phyloP scores from a whole-genome alignment of 371 early-diverging fungal species.

The Dinochytrium kinnereticum region DNA sequence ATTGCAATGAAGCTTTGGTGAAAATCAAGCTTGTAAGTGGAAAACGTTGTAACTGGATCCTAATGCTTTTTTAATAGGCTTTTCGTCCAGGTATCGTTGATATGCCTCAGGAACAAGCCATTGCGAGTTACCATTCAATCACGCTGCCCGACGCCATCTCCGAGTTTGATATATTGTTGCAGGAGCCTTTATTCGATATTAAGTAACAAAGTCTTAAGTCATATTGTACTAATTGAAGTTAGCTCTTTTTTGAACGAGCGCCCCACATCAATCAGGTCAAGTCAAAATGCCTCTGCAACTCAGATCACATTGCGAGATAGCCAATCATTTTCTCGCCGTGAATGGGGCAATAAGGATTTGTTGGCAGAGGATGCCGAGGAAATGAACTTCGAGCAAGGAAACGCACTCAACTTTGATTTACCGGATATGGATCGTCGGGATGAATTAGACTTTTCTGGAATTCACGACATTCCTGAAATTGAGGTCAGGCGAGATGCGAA shows the following conservation, averaged over 20 bases:
- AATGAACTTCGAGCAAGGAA: background rate
- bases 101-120: conserved; percentile 76
- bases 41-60: background rate
- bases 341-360: conserved; percentile 5
- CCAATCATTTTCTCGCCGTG: conserved; percentile 12
- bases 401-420: conserved; percentile 12
- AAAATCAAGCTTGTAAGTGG: conserved; percentile 90
- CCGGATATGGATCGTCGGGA: background rate
- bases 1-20: conserved; percentile 94
- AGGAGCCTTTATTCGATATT: conserved; percentile 70
- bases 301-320: conserved; percentile 45
- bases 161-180: conserved; percentile 89
- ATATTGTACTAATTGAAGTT: background rate
- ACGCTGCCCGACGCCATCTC: conserved; percentile 86
- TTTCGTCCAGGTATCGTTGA: conserved; percentile 89
- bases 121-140: conserved; percentile 79
- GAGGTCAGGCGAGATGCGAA: conserved; percentile 61
- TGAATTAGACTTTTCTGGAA: background rate
- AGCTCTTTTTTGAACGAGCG: background rate
- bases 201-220: conserved; percentile 26
- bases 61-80: conserved; percentile 55
- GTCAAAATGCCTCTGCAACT: background rate
- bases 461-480: conserved; percentile 54
- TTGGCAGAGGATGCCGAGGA: background rate
- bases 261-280: no score